Evolutionary conservation across 2,329 filamentous ascomycete species (phyloP).

Genomic region (Epichloe hybrida): DNA sequence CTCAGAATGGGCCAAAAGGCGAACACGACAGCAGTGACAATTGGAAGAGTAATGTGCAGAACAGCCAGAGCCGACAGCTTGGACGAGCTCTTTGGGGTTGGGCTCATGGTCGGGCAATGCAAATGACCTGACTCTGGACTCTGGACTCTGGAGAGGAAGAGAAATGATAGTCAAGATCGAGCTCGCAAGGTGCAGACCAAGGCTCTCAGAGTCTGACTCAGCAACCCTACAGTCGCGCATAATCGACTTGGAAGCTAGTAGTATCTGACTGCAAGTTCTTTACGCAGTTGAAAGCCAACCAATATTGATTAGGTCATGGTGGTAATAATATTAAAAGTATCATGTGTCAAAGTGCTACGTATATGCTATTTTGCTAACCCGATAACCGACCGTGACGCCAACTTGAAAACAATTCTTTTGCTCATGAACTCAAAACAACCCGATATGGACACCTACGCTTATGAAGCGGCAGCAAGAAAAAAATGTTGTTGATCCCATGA

Average conservation of each 20-base stretch:
- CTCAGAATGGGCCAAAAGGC: not conserved
- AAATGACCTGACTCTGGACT: not conserved
- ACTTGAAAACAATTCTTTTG: not conserved
- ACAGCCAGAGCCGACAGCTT: not conserved
- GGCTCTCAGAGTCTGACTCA: no score
- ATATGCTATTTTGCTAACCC: constrained; percentile 1
- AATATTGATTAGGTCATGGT: not conserved
- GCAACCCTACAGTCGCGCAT: no score
- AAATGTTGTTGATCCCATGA: not conserved
- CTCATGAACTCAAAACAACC: not conserved
- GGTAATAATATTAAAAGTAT: not conserved
- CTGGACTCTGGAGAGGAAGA: no score
- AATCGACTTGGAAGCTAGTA: no score
- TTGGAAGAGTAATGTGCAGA: constrained; percentile 4
- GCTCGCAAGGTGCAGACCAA: no score
- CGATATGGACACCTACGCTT: not conserved
- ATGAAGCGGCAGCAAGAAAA: not conserved
- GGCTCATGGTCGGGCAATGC: not conserved
- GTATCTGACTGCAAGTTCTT: no score
- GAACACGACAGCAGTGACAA: not conserved
- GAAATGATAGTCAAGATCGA: no score
- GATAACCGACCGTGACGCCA: not conserved
- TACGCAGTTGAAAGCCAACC: no score
- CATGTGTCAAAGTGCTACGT: not conserved
- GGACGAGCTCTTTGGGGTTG: not conserved